phyloP scores from a whole-genome alignment of 75 land plant species.

The Ceratopteris richardii region DNA sequence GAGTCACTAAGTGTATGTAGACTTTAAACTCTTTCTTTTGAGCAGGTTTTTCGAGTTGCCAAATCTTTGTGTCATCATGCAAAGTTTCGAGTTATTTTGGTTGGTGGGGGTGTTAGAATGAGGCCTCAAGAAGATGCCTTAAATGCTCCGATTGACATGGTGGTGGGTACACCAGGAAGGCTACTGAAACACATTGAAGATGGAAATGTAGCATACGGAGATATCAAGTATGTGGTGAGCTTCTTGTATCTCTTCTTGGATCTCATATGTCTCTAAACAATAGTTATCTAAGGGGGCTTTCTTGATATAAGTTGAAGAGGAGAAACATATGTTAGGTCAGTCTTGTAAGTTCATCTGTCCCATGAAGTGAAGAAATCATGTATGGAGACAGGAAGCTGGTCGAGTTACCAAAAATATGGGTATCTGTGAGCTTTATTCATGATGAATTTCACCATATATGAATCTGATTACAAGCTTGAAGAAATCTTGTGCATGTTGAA shows the following conservation, averaged over 20 bases:
- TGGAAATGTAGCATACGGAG: conserved; percentile 95
- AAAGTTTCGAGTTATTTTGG: conserved; percentile 79
- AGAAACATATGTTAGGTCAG: too few species aligned
- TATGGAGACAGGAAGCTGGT: too few species aligned
- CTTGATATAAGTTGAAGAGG: not conserved
- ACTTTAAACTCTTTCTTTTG: not conserved
- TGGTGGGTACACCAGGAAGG: conserved; percentile 98
- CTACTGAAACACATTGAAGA: conserved; percentile 90
- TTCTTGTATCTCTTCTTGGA: conserved; percentile 2
- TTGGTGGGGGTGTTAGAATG: conserved; percentile 85
- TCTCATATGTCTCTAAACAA: conserved; percentile 4
- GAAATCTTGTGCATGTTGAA: too few species aligned
- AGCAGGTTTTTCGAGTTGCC: conserved; percentile 76
- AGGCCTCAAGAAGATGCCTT: conserved; percentile 87
- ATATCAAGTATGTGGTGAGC: conserved; percentile 95
- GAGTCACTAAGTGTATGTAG: too few species aligned
- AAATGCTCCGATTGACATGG: conserved; percentile 74
- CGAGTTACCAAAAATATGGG: too few species aligned
- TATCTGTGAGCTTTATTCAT: too few species aligned
- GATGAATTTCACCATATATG: too few species aligned
- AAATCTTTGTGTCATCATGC: conserved; percentile 96
- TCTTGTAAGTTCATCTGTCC: too few species aligned
- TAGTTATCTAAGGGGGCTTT: not conserved
- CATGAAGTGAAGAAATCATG: too few species aligned
- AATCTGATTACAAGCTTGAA: too few species aligned